Base-by-base conservation (phyloP, 2,329 filamentous ascomycete species). In the Bipolaris cookei region DNA sequence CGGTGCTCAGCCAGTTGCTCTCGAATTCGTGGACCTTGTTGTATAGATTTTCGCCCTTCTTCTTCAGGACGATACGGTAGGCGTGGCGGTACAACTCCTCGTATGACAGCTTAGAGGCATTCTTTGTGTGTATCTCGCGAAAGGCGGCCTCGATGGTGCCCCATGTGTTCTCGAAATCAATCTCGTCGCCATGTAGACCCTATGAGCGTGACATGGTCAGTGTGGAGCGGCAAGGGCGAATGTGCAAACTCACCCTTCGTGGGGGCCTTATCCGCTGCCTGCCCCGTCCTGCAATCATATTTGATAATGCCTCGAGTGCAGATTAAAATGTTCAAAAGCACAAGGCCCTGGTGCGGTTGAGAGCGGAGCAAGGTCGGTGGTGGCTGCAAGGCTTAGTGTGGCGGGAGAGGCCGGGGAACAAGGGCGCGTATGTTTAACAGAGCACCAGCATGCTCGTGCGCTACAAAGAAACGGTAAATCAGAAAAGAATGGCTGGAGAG, bases 31-130 rank as follows among this genome's bases (percentile, higher is more conserved):
- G 90, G 46, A 98, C 92, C 8, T 85, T 83, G 4, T 90, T 84
- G 77, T 98, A 98, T 1, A 99, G 83, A 10, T 88, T 81, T 32
- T 90, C 86, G 23, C 93, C 93, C 66, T 92, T 89, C 79, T 94
- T 96, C 77, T 90, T 90, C 34, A 97, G 80, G 1, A 98, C 94
- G 18, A 98, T 91, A 75, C 95, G 94, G 79, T 99, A 99, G 4
- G 92, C 91, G 52, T 90, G 90, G 56, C 95, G 90, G 78, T 99
- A 99, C 0, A 99, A 85, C 70, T 96, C 90, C 76, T 99, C 95
- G 79, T 97, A 99, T 1, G 93, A 97, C 2, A 99, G 85, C 14
- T 85, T 84, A 8, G 92, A 96, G 58, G 92, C 92, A 74, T 96
- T 95, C 75, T 96, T 93, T 56, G 88, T 90, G 79, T 98, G 93